A percentile compares a stretch with the other conserved stretches of the same genome.
These are phyloP conservation scores for Neoboletus brunneissimus DNA, from an alignment of 768 basidiomycete species.

Conservation along the genomic window DNA sequence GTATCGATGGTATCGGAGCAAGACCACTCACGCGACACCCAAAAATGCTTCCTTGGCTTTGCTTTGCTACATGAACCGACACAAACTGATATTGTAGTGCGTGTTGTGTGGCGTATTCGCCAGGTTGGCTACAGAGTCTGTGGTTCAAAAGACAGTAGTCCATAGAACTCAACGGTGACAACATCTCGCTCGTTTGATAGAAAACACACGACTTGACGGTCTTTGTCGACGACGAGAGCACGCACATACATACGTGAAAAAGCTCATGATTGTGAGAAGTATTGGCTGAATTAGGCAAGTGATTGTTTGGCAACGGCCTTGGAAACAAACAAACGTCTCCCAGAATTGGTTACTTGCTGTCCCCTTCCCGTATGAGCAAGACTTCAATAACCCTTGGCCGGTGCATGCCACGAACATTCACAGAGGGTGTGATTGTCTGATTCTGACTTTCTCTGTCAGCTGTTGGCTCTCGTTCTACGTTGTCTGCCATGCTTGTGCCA, in stretches of 20 bases:
- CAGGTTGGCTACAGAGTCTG: background rate
- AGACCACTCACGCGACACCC: background rate
- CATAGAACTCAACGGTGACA: background rate
- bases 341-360: slow-evolving; percentile 6
- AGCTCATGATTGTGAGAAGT: background rate
- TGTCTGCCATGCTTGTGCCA: slow-evolving; percentile 25
- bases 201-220: background rate
- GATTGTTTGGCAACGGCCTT: slow-evolving; percentile 30
- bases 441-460: background rate
- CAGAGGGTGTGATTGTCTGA: background rate
- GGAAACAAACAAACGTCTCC: slow-evolving; percentile 29
- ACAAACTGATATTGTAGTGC: background rate
- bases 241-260: background rate
- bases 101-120: background rate
- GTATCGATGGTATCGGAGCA: background rate
- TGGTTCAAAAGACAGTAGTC: background rate
- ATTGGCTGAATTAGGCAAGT: background rate
- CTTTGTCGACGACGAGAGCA: background rate
- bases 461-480: background rate
- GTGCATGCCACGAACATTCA: slow-evolving; percentile 8
- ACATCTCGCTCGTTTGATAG: background rate
- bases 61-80: background rate
- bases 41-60: background rate
- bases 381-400: background rate
- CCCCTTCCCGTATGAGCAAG: slow-evolving; percentile 3